These are phyloP conservation scores for Orychophragmus violaceus DNA, from an alignment of 345 rosid genomes.

Conservation along the genomic window DNA sequence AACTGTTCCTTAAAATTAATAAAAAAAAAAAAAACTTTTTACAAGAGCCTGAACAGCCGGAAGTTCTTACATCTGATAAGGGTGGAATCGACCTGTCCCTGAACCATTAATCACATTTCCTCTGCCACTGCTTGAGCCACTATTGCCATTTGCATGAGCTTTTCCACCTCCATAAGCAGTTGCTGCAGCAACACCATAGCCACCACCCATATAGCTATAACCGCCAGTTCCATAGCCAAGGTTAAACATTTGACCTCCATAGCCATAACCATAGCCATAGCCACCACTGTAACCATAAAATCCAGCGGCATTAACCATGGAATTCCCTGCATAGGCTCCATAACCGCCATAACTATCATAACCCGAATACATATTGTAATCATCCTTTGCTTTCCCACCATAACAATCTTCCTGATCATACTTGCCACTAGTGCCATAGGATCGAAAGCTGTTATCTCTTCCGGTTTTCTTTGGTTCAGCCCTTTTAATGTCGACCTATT, in stretches of 20 bases:
- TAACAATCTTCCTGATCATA: constrained; percentile 32
- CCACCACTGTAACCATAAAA: constrained; percentile 50
- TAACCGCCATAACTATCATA: constrained; percentile 39
- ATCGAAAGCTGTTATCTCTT: constrained; percentile 29
- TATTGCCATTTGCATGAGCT: constrained; percentile 33
- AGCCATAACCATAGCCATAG: constrained; percentile 45
- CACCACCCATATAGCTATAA: constrained; percentile 37
- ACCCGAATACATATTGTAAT: constrained; percentile 30
- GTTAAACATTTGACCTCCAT: constrained; percentile 36
- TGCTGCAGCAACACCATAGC: constrained; percentile 35
- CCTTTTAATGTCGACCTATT: constrained; percentile 68
- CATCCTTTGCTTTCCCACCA: constrained; percentile 35
- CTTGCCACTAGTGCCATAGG: constrained; percentile 34
- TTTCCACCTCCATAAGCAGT: constrained; percentile 38
- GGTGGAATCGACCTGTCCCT: constrained; percentile 52
- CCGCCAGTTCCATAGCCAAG: constrained; percentile 32
- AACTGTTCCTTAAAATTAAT: constrained; percentile 7
- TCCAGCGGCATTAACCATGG: constrained; percentile 33
- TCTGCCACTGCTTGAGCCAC: constrained; percentile 38
- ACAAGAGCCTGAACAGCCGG: constrained; percentile 11
- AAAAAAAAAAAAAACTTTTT: neutral
- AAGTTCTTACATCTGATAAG: constrained; percentile 45
- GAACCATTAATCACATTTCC: constrained; percentile 44
- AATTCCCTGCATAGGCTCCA: constrained; percentile 40
- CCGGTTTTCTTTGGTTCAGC: constrained; percentile 67